phyloP scores from a whole-genome alignment of 345 rosid genomes.

The Melastoma malabathricum region DNA sequence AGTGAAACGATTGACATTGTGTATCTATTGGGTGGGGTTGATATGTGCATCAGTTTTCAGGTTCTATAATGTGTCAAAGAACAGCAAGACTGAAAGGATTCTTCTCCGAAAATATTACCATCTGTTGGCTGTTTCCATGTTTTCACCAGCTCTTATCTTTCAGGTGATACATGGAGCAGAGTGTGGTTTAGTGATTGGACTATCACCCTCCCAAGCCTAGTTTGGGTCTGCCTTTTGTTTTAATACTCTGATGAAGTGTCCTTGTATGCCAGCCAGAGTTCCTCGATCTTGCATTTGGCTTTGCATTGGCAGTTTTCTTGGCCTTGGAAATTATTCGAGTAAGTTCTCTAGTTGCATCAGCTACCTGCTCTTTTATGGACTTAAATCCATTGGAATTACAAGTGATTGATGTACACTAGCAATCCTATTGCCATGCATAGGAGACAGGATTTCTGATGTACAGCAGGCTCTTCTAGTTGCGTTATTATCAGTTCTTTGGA shows the following conservation, averaged over 20 bases:
- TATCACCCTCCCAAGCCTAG: background rate
- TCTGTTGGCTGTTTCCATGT: slow-evolving; percentile 91
- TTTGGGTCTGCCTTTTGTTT: background rate
- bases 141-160: slow-evolving; percentile 83
- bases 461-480: too few relatives aligned
- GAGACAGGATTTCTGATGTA: too few relatives aligned
- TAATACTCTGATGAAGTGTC: slow-evolving; percentile 7
- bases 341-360: slow-evolving; percentile 15
- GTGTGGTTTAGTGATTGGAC: background rate
- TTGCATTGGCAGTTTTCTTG: slow-evolving; percentile 71
- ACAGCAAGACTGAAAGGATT: slow-evolving; percentile 85
- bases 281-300: slow-evolving; percentile 97
- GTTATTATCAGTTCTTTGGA: too few relatives aligned
- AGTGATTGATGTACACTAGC: too few relatives aligned
- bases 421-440: too few relatives aligned
- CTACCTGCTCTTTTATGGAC: too few relatives aligned
- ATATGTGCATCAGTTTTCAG: slow-evolving; percentile 54
- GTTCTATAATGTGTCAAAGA: slow-evolving; percentile 72
- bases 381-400: background rate
- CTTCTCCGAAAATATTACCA: slow-evolving; percentile 96
- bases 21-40: slow-evolving; percentile 63
- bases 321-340: slow-evolving; percentile 78
- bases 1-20: slow-evolving; percentile 58
- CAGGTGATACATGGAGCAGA: slow-evolving; percentile 44
- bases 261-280: slow-evolving; percentile 59